Percentiles rank a stretch among this genome's conserved stretches.
phyloP scores from a whole-genome alignment of 768 basidiomycete genomes.

The Trametes coccinea region DNA sequence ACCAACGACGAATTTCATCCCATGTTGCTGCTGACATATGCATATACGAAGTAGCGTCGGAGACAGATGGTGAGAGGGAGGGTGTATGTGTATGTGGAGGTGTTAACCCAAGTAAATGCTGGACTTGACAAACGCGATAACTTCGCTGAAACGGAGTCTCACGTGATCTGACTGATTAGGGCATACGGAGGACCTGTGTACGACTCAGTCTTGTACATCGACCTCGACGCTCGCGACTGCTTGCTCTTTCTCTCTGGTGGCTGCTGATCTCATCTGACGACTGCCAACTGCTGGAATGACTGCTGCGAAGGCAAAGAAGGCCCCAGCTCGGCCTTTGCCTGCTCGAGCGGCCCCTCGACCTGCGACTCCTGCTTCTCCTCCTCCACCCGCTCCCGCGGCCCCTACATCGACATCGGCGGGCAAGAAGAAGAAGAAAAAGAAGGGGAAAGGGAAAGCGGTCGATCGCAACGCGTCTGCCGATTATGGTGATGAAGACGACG shows the following conservation, averaged over 20 bases:
- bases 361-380: slow-evolving; percentile 19
- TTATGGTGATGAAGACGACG: slow-evolving; percentile 28
- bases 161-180: slow-evolving; percentile 18
- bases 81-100: too few species aligned
- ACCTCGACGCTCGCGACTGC: slow-evolving; percentile 13
- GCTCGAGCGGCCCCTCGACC: slow-evolving; percentile 16
- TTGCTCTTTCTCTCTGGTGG: not conserved
- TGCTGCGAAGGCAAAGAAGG: slow-evolving; percentile 24
- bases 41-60: too few species aligned
- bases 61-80: too few species aligned
- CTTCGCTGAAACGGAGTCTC: not conserved
- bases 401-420: slow-evolving; percentile 23
- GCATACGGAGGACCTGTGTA: slow-evolving; percentile 1
- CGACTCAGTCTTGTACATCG: slow-evolving; percentile 16
- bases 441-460: slow-evolving; percentile 40
- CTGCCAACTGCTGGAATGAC: slow-evolving; percentile 24
- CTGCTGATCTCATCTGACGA: slow-evolving; percentile 8
- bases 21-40: too few species aligned
- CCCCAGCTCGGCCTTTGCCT: slow-evolving; percentile 16
- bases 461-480: slow-evolving; percentile 14
- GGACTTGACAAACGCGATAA: not conserved
- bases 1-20: too few species aligned
- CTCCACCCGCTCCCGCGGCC: slow-evolving; percentile 15
- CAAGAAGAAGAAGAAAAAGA: slow-evolving; percentile 51
- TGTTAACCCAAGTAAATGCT: too few species aligned